Evolutionary conservation across 108 stramenopile genomes (phyloP).

Genomic region (Epithemia pelagica): DNA sequence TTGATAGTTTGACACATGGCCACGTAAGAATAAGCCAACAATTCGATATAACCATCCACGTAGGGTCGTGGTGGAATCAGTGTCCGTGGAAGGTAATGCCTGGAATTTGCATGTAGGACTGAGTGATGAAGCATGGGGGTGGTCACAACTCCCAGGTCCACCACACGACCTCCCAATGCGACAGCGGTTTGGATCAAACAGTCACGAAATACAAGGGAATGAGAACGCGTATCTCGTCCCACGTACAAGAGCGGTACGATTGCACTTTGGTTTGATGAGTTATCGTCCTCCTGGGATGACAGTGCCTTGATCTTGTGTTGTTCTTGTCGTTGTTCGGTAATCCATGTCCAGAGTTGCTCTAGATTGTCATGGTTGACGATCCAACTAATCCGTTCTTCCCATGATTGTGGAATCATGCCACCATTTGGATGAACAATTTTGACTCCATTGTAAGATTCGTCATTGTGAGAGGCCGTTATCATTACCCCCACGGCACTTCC

Average conservation of each 20-base stretch:
- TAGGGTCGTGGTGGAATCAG: conserved; percentile 49
- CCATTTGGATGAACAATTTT: conserved; percentile 92
- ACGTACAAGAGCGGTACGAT: conserved; percentile 40
- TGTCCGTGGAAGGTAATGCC: conserved; percentile 29
- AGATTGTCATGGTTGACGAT: conserved; percentile 54
- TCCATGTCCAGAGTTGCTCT: conserved; percentile 22
- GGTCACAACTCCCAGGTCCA: conserved; percentile 82
- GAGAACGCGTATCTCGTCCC: conserved; percentile 85
- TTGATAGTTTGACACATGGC: conserved; percentile 35
- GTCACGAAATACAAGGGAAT: conserved; percentile 55
- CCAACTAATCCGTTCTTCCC: conserved; percentile 68
- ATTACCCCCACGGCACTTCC: conserved; percentile 75
- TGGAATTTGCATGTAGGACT: conserved; percentile 73
- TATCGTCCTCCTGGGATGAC: neutral
- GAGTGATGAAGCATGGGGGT: conserved; percentile 94
- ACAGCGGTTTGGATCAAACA: conserved; percentile 50
- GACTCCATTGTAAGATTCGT: conserved; percentile 88
- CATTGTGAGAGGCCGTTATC: conserved; percentile 97
- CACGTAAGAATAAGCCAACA: conserved; percentile 65
- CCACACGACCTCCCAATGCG: conserved; percentile 46
- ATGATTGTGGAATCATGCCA: conserved; percentile 77
- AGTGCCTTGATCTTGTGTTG: neutral
- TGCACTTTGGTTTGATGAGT: neutral
- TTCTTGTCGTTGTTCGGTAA: conserved; percentile 17
- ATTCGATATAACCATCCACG: conserved; percentile 72